Evolutionary conservation across 2,329 filamentous ascomycete species (phyloP), one percentile per base, ranked within the genome.

Genomic region (Coniochaeta pulveracea): DNA sequence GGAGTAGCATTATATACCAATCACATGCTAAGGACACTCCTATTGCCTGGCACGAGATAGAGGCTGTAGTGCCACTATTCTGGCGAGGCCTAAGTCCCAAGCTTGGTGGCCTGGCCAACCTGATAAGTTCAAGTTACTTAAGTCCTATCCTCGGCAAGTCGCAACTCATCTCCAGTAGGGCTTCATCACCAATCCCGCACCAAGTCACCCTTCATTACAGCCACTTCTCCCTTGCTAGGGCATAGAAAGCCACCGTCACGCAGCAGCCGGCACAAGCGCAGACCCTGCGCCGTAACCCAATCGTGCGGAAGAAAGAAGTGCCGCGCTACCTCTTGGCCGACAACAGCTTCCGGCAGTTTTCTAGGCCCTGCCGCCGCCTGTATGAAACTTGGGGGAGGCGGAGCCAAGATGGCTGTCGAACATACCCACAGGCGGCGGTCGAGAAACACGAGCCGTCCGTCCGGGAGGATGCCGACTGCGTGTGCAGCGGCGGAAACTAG

Each of bases 221-320:
- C 38, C 10, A 44, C 25, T 28, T 38, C 42, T 12, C 42, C 40
- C 26, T 44, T 44, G 19, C 40, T 37, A 4, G 43, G 43, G 21
- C 34, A 41, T n/a, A 44, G 21, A 14, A 45, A 39, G 6, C 36
- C 40, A 4, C 41, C 43, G 18, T 40, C 40, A 10, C 26, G 29
- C 15, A 41, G 35, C 6, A 48, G 8, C 6, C 38, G 38, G 10
- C 39, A 40, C 11, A 43, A 25, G 12, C 30, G 32, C 26, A 46
- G 29, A 4, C 33, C 40, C 5, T 37, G 19, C 8, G 32, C 33
- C 4, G 38, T 43, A 10, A 47, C 30, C 46, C 44, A 48, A 37
- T 48, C 44, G 2, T 37, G 36, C 4, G 46, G 46, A 5, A 48
- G 14, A 19, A 47, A 48, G 28, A 47, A 48, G 27, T 48, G 43